Evolutionary conservation across 148 eudicot genomes (phyloP).

Genomic region (Persicaria tinctoria): DNA sequence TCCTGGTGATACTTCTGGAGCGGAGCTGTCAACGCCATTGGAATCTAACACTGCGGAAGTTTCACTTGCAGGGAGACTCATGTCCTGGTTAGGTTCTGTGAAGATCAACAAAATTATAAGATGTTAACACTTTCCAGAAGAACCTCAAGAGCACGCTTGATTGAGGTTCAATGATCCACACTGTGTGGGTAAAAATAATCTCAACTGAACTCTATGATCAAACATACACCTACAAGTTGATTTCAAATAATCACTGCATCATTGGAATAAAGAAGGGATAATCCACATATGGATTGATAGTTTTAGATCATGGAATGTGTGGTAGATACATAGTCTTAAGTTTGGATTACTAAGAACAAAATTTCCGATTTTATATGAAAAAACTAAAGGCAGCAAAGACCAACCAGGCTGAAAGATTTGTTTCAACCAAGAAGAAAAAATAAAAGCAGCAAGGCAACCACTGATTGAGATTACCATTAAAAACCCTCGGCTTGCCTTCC

Average conservation of each 20-base stretch:
- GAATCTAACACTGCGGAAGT: neutral
- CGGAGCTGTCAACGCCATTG: neutral
- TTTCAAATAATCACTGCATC: neutral
- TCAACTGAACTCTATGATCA: neutral
- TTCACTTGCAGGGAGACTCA: neutral
- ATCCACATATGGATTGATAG: too few species aligned
- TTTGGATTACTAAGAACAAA: neutral
- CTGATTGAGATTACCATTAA: slow-evolving; percentile 4
- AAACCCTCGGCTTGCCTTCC: neutral
- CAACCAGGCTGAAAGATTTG: neutral
- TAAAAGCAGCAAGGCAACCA: neutral
- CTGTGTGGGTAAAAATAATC: too few species aligned
- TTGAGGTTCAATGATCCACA: too few species aligned
- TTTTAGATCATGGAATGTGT: too few species aligned
- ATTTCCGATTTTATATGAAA: neutral
- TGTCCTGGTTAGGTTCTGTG: neutral
- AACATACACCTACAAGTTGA: neutral
- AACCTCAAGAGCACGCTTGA: too few species aligned
- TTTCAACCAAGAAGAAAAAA: neutral
- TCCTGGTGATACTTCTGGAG: neutral
- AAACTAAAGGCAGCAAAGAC: neutral
- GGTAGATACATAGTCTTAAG: neutral
- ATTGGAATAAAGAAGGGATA: neutral
- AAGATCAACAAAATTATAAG: neutral
- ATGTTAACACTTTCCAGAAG: too few species aligned